These are phyloP conservation scores for Paramyrothecium roridum DNA, from an alignment of 2,329 filamentous ascomycete species.

Conservation along the genomic window DNA sequence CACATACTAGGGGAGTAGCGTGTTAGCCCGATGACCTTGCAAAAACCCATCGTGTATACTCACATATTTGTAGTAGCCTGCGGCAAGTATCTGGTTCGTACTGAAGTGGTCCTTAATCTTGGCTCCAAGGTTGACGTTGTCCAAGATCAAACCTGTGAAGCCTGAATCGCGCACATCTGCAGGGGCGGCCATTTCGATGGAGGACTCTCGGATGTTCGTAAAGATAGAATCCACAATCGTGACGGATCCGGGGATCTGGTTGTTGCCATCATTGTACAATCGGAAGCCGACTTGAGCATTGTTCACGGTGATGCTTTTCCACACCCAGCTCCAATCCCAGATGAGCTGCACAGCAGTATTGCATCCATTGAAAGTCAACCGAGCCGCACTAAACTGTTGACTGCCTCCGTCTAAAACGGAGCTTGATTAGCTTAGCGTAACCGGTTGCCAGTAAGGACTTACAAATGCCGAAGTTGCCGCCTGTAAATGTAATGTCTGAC, in stretches of 20 bases:
- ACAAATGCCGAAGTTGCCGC: constrained; percentile 46
- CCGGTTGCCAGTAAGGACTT: too few species aligned
- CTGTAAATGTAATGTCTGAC: constrained; percentile 61
- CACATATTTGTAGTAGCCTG: not conserved
- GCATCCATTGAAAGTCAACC: constrained; percentile 63
- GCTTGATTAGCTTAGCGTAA: not conserved
- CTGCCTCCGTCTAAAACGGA: constrained; percentile 34
- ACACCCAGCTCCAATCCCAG: constrained; percentile 72
- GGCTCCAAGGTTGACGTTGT: not conserved
- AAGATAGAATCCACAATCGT: not conserved
- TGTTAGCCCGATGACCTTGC: too few species aligned
- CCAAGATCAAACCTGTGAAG: not conserved
- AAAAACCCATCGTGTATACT: too few species aligned
- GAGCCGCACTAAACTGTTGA: constrained; percentile 67
- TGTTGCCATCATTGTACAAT: not conserved
- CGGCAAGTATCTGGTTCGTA: not conserved
- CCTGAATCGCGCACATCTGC: not conserved
- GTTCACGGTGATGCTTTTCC: constrained; percentile 10
- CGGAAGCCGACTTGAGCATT: constrained; percentile 6
- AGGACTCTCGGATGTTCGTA: not conserved
- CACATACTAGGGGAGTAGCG: not conserved
- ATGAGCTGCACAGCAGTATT: constrained; percentile 64
- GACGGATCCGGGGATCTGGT: not conserved
- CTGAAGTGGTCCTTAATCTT: not conserved
- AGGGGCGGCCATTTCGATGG: not conserved